Conservation (phyloP, 805 yeast species). For the Wickerhamiella slavikovae region DNA sequence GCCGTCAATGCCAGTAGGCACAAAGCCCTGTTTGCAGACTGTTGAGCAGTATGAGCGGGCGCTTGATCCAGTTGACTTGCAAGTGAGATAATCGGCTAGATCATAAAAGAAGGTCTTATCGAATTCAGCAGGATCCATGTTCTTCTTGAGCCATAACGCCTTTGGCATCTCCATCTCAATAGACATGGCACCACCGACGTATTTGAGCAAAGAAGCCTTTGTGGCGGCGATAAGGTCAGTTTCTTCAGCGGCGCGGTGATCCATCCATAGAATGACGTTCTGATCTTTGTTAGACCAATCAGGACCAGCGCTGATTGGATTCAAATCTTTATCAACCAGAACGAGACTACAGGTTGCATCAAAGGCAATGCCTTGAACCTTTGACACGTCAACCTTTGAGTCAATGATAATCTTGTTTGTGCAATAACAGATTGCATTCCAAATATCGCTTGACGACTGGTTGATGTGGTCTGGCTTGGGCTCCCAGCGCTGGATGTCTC, state of each 20-base stretch:
- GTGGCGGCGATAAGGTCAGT: conserved; percentile 67
- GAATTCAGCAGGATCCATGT: conserved; percentile 46
- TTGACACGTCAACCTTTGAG: conserved; percentile 44
- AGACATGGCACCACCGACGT: conserved; percentile 95
- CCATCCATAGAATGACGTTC: conserved; percentile 94
- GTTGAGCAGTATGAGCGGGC: conserved; percentile 78
- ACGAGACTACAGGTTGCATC: conserved; percentile 96
- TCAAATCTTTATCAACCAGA: conserved; percentile 46
- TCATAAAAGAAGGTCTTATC: conserved; percentile 63
- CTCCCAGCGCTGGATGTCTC: conserved; percentile 45
- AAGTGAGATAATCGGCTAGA: conserved; percentile 78
- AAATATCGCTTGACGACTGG: conserved; percentile 78
- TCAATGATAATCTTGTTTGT: conserved; percentile 56
- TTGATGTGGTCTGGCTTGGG: conserved; percentile 32
- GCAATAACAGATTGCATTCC: conserved; percentile 68
- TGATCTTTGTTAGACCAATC: conserved; percentile 53
- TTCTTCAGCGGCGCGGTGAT: conserved; percentile 77
- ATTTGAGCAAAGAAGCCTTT: conserved; percentile 57
- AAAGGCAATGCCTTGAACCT: conserved; percentile 75
- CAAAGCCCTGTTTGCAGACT: conserved; percentile 88
- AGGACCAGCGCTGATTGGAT: conserved; percentile 82
- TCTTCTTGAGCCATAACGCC: conserved; percentile 84
- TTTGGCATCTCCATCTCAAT: conserved; percentile 97
- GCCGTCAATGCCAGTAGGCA: conserved; percentile 81
- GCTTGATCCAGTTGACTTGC: conserved; percentile 72